Evolutionary conservation across 2,329 filamentous ascomycete species (phyloP).

Genomic region (Trichoderma asperellum): DNA sequence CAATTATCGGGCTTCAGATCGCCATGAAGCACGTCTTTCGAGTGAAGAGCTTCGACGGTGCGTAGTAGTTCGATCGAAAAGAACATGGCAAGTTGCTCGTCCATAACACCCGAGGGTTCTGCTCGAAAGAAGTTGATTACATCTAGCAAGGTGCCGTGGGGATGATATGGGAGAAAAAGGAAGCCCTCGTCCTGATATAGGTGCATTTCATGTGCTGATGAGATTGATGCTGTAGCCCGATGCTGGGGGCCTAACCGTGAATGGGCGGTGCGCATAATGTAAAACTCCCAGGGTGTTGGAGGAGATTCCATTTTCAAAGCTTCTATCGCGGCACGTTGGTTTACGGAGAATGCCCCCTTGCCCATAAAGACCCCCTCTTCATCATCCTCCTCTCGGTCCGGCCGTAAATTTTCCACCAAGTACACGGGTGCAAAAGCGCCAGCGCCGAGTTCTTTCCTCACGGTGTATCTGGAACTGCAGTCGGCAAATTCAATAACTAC

Average conservation of each 20-base stretch:
- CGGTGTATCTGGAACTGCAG: conserved; percentile 68
- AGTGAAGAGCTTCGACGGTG: conserved; percentile 84
- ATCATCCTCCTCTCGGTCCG: conserved; percentile 51
- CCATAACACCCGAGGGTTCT: conserved; percentile 75
- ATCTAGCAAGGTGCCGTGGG: conserved; percentile 92
- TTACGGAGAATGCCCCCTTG: conserved; percentile 62
- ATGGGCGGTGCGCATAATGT: conserved; percentile 86
- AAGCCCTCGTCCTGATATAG: conserved; percentile 90
- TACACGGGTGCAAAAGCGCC: conserved; percentile 97
- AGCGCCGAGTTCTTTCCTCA: conserved; percentile 85
- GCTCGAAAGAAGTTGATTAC: conserved; percentile 84
- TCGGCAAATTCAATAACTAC: conserved; percentile 71
- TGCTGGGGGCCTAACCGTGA: conserved; percentile 71
- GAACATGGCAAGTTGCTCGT: conserved; percentile 93
- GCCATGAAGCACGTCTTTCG: conserved; percentile 80
- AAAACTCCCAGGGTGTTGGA: conserved; percentile 91
- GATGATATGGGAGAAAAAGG: conserved; percentile 82
- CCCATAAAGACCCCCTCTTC: conserved; percentile 61
- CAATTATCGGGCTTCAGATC: conserved; percentile 97
- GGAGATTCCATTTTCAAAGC: conserved; percentile 95
- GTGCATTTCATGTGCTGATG: conserved; percentile 87
- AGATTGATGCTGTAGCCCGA: conserved; percentile 75
- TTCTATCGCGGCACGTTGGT: conserved; percentile 66
- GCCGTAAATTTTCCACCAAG: conserved; percentile 74
- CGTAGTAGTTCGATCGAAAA: conserved; percentile 90